Evolutionary conservation across 2,329 filamentous ascomycete species (phyloP).

Genomic region (Nannizziopsis arthrosporioides): DNA sequence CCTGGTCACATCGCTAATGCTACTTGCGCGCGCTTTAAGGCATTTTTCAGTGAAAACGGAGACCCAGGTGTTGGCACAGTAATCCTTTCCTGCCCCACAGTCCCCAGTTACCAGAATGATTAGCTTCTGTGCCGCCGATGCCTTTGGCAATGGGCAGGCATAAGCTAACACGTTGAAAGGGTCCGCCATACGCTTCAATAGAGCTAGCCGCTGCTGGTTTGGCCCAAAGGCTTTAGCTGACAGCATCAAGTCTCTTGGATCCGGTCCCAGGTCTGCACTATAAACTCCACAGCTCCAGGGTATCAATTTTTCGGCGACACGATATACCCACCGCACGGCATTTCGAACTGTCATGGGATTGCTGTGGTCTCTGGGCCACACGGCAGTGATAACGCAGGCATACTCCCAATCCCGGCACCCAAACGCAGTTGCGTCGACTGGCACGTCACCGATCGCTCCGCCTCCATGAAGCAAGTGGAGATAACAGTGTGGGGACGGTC

Average conservation of each 20-base stretch:
- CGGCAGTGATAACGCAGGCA: slow-evolving; percentile 52
- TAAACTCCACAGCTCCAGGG: slow-evolving; percentile 44
- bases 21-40: slow-evolving; percentile 35
- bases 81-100: slow-evolving; percentile 50
- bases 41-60: slow-evolving; percentile 28
- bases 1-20: slow-evolving; percentile 50
- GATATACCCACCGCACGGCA: slow-evolving; percentile 47
- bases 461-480: slow-evolving; percentile 53
- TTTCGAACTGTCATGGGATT: slow-evolving; percentile 30
- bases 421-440: slow-evolving; percentile 43
- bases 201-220: slow-evolving; percentile 40
- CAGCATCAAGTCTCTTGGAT: slow-evolving; percentile 32
- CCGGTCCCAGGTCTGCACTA: slow-evolving; percentile 51
- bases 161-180: slow-evolving; percentile 43
- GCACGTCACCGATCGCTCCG: slow-evolving; percentile 39
- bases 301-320: slow-evolving; percentile 38
- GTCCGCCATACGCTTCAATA: slow-evolving; percentile 42
- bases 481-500: slow-evolving; percentile 47
- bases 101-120: slow-evolving; percentile 44
- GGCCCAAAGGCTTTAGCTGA: slow-evolving; percentile 45
- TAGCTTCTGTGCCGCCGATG: slow-evolving; percentile 37
- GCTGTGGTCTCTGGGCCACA: slow-evolving; percentile 48
- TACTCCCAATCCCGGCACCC: slow-evolving; percentile 54
- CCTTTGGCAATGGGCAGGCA: slow-evolving; percentile 43
- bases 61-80: slow-evolving; percentile 45